Evolutionary conservation across 306 rosid species (phyloP).

Genomic region (Trichosanthes cucumerina): DNA sequence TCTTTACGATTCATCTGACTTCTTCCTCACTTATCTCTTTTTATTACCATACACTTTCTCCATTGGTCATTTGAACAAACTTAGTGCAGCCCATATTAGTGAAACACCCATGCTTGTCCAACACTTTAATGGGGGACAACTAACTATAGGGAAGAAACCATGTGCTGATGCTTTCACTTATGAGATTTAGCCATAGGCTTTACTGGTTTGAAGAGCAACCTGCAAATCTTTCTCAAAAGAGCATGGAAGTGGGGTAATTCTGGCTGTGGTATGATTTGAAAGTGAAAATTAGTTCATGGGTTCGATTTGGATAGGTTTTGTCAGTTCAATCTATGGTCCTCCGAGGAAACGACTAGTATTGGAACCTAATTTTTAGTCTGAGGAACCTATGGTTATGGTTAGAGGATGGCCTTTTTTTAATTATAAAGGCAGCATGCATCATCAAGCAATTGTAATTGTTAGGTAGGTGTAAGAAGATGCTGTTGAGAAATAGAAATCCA

Average conservation of each 20-base stretch:
- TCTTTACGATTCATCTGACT: no score
- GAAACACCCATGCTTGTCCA: no score
- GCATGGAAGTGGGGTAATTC: no score
- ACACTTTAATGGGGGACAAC: no score
- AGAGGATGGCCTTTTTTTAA: background rate
- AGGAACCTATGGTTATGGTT: background rate
- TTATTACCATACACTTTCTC: background rate
- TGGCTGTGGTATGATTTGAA: background rate
- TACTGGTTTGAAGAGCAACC: no score
- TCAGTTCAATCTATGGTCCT: background rate
- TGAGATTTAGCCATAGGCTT: background rate
- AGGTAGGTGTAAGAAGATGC: background rate
- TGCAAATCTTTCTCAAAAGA: no score
- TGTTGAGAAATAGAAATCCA: no score
- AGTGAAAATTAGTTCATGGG: background rate
- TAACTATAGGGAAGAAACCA: no score
- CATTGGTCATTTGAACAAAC: background rate
- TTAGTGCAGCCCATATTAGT: background rate
- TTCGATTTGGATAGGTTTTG: background rate
- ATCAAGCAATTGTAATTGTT: background rate
- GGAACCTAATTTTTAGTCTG: background rate
- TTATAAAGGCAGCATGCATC: background rate
- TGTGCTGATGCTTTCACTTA: no score
- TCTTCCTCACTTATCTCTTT: background rate
- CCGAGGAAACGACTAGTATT: background rate